Evolutionary conservation across 1,284 basidiomycete genomes (phyloP).

Genomic region (Pascua sp.): DNA sequence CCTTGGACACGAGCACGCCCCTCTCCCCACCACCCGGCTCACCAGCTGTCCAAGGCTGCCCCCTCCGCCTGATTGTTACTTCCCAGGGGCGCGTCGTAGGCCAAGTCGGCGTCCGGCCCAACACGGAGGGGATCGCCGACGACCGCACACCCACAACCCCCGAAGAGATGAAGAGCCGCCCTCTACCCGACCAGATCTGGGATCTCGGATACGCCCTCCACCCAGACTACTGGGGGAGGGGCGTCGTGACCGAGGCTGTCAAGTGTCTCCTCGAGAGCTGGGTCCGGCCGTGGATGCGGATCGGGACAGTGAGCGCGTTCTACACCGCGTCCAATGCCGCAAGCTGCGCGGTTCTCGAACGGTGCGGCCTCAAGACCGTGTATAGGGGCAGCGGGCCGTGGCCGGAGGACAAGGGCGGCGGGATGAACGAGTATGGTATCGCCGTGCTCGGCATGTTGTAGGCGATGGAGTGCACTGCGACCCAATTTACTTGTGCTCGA

Average conservation of each 20-base stretch:
- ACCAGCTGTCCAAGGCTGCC: no score
- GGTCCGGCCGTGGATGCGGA: constrained; percentile 11
- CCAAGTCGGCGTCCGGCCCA: no score
- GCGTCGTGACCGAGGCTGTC: constrained; percentile 14
- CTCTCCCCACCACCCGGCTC: no score
- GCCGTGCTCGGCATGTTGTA: no score
- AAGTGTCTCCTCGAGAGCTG: constrained; percentile 10
- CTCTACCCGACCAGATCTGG: constrained; percentile 10
- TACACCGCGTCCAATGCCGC: constrained; percentile 16
- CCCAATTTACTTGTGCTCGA: no score
- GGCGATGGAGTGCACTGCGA: no score
- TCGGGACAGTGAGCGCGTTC: constrained; percentile 9
- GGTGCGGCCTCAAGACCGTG: constrained; percentile 14
- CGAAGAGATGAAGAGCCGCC: neutral
- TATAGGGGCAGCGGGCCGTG: constrained; percentile 9
- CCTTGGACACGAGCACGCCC: no score
- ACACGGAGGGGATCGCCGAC: no score
- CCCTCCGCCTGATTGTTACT: no score
- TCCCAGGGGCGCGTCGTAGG: no score
- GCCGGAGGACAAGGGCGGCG: constrained; percentile 28
- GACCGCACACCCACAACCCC: no score
- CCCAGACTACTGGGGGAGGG: constrained; percentile 11
- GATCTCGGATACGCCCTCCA: constrained; percentile 20
- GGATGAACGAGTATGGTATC: neutral
- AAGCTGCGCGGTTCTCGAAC: constrained; percentile 1